Conservation (phyloP, 2,329 filamentous ascomycete genomes). For the Raffaelea ambrosiae region DNA sequence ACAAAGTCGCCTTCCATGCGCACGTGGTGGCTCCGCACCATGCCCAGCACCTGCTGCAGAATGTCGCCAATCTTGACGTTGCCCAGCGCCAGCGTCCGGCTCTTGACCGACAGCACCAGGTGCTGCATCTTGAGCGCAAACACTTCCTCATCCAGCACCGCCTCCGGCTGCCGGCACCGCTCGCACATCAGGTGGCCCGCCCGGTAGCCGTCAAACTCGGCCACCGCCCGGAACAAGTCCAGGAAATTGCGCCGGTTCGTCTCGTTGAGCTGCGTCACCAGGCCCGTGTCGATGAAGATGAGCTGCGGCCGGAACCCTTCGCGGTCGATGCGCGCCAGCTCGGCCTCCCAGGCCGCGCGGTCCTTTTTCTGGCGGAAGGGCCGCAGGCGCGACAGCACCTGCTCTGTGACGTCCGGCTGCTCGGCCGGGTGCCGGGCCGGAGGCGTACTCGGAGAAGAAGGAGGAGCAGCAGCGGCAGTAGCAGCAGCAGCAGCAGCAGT, state of each 20-base stretch:
- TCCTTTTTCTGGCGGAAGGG: constrained; percentile 59
- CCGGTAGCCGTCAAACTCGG: constrained; percentile 94
- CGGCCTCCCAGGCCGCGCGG: constrained; percentile 60
- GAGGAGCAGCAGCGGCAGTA: constrained; percentile 4
- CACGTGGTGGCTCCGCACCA: constrained; percentile 91
- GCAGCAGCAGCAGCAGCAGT: no score
- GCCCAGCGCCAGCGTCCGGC: constrained; percentile 79
- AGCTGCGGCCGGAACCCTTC: constrained; percentile 91
- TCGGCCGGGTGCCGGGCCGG: constrained; percentile 22
- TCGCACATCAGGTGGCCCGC: constrained; percentile 95
- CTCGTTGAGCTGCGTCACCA: constrained; percentile 87
- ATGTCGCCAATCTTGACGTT: constrained; percentile 97
- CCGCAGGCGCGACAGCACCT: constrained; percentile 70
- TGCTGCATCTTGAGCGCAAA: constrained; percentile 98
- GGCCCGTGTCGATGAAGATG: constrained; percentile 93
- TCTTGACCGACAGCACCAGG: constrained; percentile 84
- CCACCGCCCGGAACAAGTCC: constrained; percentile 89
- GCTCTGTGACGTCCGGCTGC: constrained; percentile 69
- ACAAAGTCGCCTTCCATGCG: constrained; percentile 95
- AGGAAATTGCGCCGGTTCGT: constrained; percentile 85
- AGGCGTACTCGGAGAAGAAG: constrained; percentile 20
- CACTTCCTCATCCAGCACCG: constrained; percentile 79
- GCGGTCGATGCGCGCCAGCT: constrained; percentile 66
- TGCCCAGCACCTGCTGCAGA: constrained; percentile 76
- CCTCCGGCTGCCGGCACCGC: constrained; percentile 83